Evolutionary conservation across 176 grass and related monocot species (phyloP).

Genomic region (Carex myosuroides): DNA sequence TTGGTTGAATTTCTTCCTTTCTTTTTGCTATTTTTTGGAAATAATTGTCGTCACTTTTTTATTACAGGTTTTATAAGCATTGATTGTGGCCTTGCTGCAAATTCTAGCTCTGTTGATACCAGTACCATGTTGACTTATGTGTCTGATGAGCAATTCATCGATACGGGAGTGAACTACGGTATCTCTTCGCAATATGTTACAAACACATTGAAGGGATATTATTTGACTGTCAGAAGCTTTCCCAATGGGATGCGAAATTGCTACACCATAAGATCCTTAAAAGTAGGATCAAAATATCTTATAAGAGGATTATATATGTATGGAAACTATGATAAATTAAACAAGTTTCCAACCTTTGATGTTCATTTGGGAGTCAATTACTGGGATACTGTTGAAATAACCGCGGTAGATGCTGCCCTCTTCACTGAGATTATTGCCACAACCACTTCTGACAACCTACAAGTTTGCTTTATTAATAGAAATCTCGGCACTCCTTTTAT

Average conservation of each 20-base stretch:
- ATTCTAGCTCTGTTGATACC: slow-evolving; percentile 16
- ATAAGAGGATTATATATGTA: slow-evolving; percentile 40
- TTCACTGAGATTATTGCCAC: slow-evolving; percentile 25
- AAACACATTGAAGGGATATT: no score
- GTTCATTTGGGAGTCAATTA: slow-evolving; percentile 38
- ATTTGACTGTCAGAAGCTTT: slow-evolving; percentile 38
- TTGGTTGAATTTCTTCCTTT: background rate
- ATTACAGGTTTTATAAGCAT: slow-evolving; percentile 62
- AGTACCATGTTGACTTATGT: slow-evolving; percentile 26
- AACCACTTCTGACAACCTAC: slow-evolving; percentile 34
- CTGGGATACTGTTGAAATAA: slow-evolving; percentile 28
- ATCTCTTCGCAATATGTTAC: no score
- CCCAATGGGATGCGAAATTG: slow-evolving; percentile 31
- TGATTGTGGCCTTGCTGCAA: slow-evolving; percentile 34
- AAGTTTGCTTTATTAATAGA: slow-evolving; percentile 37
- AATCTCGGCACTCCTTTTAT: slow-evolving; percentile 41
- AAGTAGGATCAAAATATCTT: slow-evolving; percentile 36
- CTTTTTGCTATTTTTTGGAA: background rate
- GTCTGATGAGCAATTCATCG: slow-evolving; percentile 43
- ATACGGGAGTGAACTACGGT: slow-evolving; percentile 31
- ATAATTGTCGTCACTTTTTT: background rate
- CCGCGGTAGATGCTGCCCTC: background rate
- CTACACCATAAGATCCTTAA: slow-evolving; percentile 38
- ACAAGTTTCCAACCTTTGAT: slow-evolving; percentile 39
- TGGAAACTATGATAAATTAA: slow-evolving; percentile 42